Percentiles rank a stretch among this genome's conserved stretches.
phyloP scores from a whole-genome alignment of 1,284 basidiomycete genomes.

The Rhodotorula sp. region DNA sequence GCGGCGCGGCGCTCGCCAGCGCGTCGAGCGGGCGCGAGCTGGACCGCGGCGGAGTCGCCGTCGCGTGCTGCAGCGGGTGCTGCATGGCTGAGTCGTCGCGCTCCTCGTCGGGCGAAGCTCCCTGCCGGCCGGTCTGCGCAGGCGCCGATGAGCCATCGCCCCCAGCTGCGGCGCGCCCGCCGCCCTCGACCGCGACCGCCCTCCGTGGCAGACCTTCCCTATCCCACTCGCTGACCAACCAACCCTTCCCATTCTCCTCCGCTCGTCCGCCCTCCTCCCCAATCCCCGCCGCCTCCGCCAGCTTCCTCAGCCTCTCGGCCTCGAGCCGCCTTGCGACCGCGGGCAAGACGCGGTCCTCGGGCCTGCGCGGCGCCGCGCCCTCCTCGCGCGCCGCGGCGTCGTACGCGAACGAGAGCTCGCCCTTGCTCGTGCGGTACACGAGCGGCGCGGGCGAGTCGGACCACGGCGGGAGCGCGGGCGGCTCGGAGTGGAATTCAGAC shows the following conservation, averaged over 20 bases:
- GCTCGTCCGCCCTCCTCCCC: no score
- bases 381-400: not conserved
- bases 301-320: slow-evolving; percentile 10
- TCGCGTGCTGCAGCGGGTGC: not conserved
- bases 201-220: slow-evolving; percentile 14
- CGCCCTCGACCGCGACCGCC: not conserved
- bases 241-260: not conserved
- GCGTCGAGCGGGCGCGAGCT: not conserved
- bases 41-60: not conserved
- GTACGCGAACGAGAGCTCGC: slow-evolving; percentile 3
- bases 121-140: not conserved
- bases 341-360: slow-evolving; percentile 11
- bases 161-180: not conserved
- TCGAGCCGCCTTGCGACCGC: slow-evolving; percentile 18
- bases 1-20: no score
- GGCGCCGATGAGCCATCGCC: not conserved
- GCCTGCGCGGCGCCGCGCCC: not conserved
- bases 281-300: not conserved
- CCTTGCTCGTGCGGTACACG: slow-evolving; percentile 14
- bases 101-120: not conserved
- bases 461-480: not conserved
- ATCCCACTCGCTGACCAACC: slow-evolving; percentile 17
- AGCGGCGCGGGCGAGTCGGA: slow-evolving; percentile 3
- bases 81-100: not conserved
- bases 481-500: not conserved